Percentiles rank a stretch among this genome's conserved stretches.
phyloP scores from a whole-genome alignment of 2,329 filamentous ascomycete genomes.

The Botryotinia convoluta region DNA sequence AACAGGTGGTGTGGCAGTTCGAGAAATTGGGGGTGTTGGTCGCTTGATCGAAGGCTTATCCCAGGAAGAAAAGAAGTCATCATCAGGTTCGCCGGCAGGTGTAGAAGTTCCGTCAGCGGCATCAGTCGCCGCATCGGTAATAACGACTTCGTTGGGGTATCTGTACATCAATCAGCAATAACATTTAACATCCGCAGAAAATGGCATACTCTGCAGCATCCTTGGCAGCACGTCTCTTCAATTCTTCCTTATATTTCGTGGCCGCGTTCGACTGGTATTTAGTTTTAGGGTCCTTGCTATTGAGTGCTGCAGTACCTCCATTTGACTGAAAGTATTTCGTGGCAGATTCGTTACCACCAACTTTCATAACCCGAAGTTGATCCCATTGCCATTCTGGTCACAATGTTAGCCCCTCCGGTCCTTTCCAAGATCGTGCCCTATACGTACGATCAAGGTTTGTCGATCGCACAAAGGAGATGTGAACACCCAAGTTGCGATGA shows the following conservation, averaged over 20 bases:
- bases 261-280: slow-evolving; percentile 96
- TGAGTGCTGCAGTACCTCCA: slow-evolving; percentile 87
- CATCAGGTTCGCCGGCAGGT: slow-evolving; percentile 75
- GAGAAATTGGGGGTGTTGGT: slow-evolving; percentile 87
- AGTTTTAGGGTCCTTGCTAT: slow-evolving; percentile 93
- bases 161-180: slow-evolving; percentile 47
- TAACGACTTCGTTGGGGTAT: slow-evolving; percentile 79
- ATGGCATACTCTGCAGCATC: slow-evolving; percentile 76
- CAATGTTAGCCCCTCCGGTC: slow-evolving; percentile 30
- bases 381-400: slow-evolving; percentile 93
- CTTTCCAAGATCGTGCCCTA: slow-evolving; percentile 24
- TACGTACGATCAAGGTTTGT: slow-evolving; percentile 95
- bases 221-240: slow-evolving; percentile 77
- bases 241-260: slow-evolving; percentile 95
- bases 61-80: slow-evolving; percentile 99
- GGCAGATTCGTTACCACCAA: slow-evolving; percentile 95
- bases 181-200: background rate
- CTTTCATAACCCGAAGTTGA: slow-evolving; percentile 95
- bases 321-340: slow-evolving; percentile 98
- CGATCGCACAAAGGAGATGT: slow-evolving; percentile 98
- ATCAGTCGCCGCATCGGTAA: slow-evolving; percentile 66
- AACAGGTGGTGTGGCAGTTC: slow-evolving; percentile 80
- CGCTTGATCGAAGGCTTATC: slow-evolving; percentile 97
- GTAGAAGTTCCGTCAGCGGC: slow-evolving; percentile 66
- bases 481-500: slow-evolving; percentile 95